Base-by-base conservation (phyloP, 441 rosid genomes). In the Corymbia calophylla region DNA sequence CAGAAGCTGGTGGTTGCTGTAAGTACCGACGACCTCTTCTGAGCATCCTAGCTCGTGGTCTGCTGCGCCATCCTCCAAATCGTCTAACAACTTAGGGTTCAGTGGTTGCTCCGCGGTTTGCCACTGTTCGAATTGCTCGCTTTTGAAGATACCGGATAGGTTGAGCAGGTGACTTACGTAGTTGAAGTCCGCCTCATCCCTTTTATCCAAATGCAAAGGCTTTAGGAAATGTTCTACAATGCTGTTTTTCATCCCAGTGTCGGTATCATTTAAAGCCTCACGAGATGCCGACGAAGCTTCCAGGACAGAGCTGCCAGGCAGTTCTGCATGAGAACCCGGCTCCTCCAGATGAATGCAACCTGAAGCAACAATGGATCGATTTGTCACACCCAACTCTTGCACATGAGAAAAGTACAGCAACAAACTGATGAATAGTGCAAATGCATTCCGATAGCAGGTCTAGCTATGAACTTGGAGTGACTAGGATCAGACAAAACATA, bases 51-150 rank as follows among this genome's bases (percentile, higher is more conserved):
- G 89, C 89, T 93, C 95, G 53, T 89, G 90, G 56, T 90, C 93
- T 44, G 91, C 60, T 31, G 51, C 27, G 54, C 86, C 86, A 88
- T 89, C 87, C 81, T 95, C 96, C 60, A 95, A 8, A 73, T 95
- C 91, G 58, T 95, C 91, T 90, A 95, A 95, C 87, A 97, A 81
- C 88, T 92, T 91, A 39, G 97, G 97, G 90, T 95, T 92, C 88
- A 98, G 51, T 51, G 97, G 99, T 91, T 93, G 97, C 87, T 95
- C 96, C 90, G 94, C 60, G 8, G 97, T 91, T 91, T 93, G 85
- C 99, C 99, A 97, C 66, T 89, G 87, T 53, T 90, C 96, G 9
- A 90, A 86, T 85, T 62, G 25, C 56, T 93, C 94, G 55, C 92
- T 93, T 58, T 91, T 93, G 4, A 93, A 93, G 88, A 96, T 92